Conservation (phyloP, 352 stramenopile species). For the Pythium dissimile region DNA sequence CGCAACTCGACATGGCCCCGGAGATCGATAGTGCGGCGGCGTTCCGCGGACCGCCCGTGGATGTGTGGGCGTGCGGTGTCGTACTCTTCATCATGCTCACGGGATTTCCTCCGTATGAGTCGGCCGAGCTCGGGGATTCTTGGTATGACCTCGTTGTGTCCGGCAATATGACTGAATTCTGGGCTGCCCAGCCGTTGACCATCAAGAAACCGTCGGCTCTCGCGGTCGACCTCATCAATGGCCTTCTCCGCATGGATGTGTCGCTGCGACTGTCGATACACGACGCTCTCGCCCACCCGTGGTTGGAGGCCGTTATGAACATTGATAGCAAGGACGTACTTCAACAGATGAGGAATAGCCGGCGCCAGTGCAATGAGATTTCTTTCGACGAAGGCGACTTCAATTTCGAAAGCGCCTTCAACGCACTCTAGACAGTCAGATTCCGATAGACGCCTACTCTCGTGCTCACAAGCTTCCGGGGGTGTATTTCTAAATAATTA, state of each 20-base stretch:
- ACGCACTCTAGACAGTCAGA: not conserved
- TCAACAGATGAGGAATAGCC: slow-evolving; percentile 35
- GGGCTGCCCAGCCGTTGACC: slow-evolving; percentile 38
- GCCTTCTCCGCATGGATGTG: slow-evolving; percentile 49
- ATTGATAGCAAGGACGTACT: slow-evolving; percentile 31
- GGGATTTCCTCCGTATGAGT: slow-evolving; percentile 84
- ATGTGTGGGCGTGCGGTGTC: slow-evolving; percentile 87
- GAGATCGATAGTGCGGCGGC: slow-evolving; percentile 57
- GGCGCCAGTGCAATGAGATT: slow-evolving; percentile 17
- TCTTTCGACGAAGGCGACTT: not conserved
- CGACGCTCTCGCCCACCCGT: slow-evolving; percentile 51
- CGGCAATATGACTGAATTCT: slow-evolving; percentile 47
- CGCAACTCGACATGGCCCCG: slow-evolving; percentile 84
- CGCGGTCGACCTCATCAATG: slow-evolving; percentile 64
- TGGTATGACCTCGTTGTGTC: slow-evolving; percentile 60
- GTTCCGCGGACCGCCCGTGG: slow-evolving; percentile 70
- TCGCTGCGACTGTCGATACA: slow-evolving; percentile 43
- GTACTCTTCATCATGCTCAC: slow-evolving; percentile 91
- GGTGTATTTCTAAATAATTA: slow-evolving; percentile 14
- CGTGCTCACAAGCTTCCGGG: not conserved
- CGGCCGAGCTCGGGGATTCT: slow-evolving; percentile 52
- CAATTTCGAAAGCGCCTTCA: not conserved
- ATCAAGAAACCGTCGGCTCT: slow-evolving; percentile 33
- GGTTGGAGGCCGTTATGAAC: slow-evolving; percentile 34
- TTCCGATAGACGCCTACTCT: slow-evolving; percentile 1